Evolutionary conservation across 1,284 basidiomycete species (phyloP), one percentile per base, ranked within the genome.

Genomic region (Ganoderma meredithae): DNA sequence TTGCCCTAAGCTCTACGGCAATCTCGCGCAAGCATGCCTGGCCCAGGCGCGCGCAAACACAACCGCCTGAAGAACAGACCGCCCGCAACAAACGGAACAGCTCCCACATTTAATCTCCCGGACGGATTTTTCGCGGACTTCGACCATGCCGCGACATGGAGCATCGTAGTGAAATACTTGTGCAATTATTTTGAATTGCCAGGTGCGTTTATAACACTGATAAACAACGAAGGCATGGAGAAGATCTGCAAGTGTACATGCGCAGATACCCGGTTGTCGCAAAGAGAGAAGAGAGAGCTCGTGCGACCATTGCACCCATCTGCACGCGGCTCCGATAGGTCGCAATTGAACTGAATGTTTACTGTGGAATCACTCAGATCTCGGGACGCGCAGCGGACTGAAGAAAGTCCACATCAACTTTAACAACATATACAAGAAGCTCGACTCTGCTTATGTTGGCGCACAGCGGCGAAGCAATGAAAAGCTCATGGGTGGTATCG

Each of bases 391-490:
- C 40, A 84, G 82, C 72, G 89, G 88, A 1, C 77, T 91, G 68
- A 90, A 89, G 78, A 88, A 86, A 70, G 81, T 90, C 3, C 88
- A 90, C 73, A 78, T 79, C 25, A 83, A 86, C 68, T 90, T 90
- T 73, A 82, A 83, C 43, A 76, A 79, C 1, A 84, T 89, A 44
- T 86, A 84, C 71, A 74, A 74, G 17, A 83, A 81, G 40, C 80
- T 90, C 33, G 84, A 90, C 52, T 66, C 70, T 0, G 74, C 75
- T 13, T 79, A 76, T 39, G 67, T 52, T 1, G 69, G 62, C 9
- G 71, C 68, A 4, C 74, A 74, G 52, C 70, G 71, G 39, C 47
- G 27, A 17, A 73, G 63, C 3, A 77, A 78, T 60, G 76, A 76
- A 31, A 76, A 72, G 52, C 69, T 78, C 15, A 72, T 73, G 69